Percentiles rank a stretch among this genome's conserved stretches.
Evolutionary conservation across 2,329 filamentous ascomycete species (phyloP).

Genomic region (Diaporthe eres): DNA sequence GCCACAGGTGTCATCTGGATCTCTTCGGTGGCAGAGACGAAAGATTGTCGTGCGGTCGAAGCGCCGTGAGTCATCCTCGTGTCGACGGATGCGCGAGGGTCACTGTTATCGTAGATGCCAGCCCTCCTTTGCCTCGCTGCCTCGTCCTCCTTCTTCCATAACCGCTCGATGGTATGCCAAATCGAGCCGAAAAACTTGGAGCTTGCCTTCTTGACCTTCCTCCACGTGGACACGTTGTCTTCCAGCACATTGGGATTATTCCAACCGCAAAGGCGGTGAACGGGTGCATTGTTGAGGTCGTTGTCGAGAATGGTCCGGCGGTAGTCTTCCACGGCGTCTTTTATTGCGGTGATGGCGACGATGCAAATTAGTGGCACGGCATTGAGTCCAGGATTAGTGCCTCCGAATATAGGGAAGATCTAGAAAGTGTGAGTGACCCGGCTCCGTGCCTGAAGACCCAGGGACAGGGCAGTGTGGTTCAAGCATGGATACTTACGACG

Average conservation of each 20-base stretch:
- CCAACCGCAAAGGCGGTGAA: conserved; percentile 90
- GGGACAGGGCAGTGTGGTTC: conserved; percentile 15
- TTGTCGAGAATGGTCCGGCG: conserved; percentile 91
- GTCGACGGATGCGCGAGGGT: conserved; percentile 76
- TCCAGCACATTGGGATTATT: conserved; percentile 93
- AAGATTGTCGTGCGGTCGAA: conserved; percentile 64
- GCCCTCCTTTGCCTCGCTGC: conserved; percentile 64
- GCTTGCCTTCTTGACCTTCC: conserved; percentile 89
- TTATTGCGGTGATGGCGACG: conserved; percentile 87
- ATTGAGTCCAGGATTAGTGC: conserved; percentile 88
- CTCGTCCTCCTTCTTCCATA: conserved; percentile 65
- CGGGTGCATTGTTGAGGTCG: conserved; percentile 94
- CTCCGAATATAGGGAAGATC: conserved; percentile 98
- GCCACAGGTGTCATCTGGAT: conserved; percentile 98
- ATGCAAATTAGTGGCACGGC: conserved; percentile 95
- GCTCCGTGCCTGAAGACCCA: background rate
- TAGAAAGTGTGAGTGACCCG: conserved; percentile 58
- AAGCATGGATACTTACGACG: conserved; percentile 73
- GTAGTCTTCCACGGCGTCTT: conserved; percentile 97
- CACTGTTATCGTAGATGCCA: conserved; percentile 66
- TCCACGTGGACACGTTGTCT: conserved; percentile 88
- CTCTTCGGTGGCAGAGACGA: conserved; percentile 72
- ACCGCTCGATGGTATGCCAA: conserved; percentile 60
- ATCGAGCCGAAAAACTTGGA: conserved; percentile 72
- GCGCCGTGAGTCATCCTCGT: conserved; percentile 69